Base-by-base conservation (phyloP, 495 filamentous ascomycete genomes). In the Chaetomidium leptoderma region DNA sequence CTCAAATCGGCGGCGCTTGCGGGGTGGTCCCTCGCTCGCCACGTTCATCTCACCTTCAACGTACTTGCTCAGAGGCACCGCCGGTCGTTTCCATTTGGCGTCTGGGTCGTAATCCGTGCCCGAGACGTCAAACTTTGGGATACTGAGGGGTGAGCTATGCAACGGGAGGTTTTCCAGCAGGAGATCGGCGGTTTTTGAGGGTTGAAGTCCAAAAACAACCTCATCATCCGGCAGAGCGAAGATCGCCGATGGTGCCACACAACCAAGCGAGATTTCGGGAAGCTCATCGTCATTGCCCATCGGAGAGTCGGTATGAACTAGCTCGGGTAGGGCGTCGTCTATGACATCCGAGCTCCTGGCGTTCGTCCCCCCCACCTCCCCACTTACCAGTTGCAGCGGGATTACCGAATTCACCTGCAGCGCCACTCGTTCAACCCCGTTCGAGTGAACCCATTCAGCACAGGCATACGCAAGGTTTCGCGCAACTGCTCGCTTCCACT, bases 401-500 rank as follows among this genome's bases (percentile, higher is more conserved):
- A 78, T 76, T 42, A 71, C 72, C 0, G 79, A 78, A 50, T 82
- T 82, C 11, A 92, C 80, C 62, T 89, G 88, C 30, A 96, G 76
- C 8, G 79, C 64, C 48, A 77, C 72, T 13, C 83, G 83, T 49
- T 87, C 82, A 55, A 86, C 83, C 9, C 74, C 67, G 32, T 74
- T 77, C 44, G 84, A 81, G 45, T 80, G 77, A 36, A 90, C 80
- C 80, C 86, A 97, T 63, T 91, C 86, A 1, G 87, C 87, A 72
- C 92, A 97, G 66, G 84, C 85, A 55, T 85, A 75, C 4, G 91
- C 91, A 42, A 91, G 77, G 50, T 85, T 86, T 51, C 82, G 83
- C 3, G 91, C 91, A 39, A 86, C 81, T 47, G 88, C 83, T 58
- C 85, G 83, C 70, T 97, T 97, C 90, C 90, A 96, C 68, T 95